A percentile compares a stretch with the other conserved stretches of the same genome.
These are phyloP conservation scores for Salvia hispanica DNA, from an alignment of 257 asterid genomes.

Conservation along the genomic window DNA sequence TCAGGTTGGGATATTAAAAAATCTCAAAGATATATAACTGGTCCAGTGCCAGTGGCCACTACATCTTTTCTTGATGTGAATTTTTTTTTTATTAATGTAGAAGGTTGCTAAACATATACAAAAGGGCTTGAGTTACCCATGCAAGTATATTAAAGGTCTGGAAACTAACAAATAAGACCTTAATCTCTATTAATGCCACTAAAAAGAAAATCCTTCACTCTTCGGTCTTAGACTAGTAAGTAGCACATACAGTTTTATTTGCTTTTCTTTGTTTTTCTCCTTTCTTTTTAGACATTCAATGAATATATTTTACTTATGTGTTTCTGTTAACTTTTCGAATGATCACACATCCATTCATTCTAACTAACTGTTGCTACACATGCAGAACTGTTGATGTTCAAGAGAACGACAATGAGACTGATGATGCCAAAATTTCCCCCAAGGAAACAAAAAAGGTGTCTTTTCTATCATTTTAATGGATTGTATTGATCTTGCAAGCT, in stretches of 20 bases:
- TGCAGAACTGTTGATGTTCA: conserved; percentile 51
- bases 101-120: background rate
- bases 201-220: conserved; percentile 1
- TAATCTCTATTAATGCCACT: background rate
- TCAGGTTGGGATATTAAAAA: background rate
- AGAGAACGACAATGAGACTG: conserved; percentile 43
- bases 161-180: background rate
- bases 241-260: background rate
- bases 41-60: conserved; percentile 16
- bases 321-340: background rate
- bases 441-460: conserved; percentile 58
- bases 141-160: background rate
- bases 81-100: background rate
- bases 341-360: conserved; percentile 16
- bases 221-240: background rate
- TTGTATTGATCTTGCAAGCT: conserved; percentile 24
- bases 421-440: conserved; percentile 39
- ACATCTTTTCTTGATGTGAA: background rate
- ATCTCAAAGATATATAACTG: background rate
- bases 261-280: conserved; percentile 3
- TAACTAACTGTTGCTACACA: conserved; percentile 24
- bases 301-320: conserved; percentile 23
- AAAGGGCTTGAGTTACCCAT: too few species aligned
- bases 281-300: conserved; percentile 4
- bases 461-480: conserved; percentile 10